phyloP scores from a whole-genome alignment of 164 flowering plant species.

The Aristolochia californica region DNA sequence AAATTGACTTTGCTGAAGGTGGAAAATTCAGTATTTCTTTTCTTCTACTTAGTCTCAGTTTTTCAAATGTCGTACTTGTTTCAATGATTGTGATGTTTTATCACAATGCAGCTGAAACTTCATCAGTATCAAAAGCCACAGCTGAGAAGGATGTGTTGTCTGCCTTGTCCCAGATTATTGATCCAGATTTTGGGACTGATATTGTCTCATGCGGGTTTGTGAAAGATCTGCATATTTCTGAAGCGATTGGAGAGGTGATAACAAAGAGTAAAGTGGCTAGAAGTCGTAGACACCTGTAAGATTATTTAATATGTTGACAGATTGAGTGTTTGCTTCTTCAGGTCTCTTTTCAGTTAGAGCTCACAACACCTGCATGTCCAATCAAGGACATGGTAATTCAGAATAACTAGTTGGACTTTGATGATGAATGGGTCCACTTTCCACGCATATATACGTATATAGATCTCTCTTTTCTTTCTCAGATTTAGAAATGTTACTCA shows the following conservation, averaged over 20 bases:
- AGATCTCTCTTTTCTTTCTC: conserved; percentile 1
- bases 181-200: conserved; percentile 97
- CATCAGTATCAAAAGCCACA: too few species aligned
- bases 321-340: conserved; percentile 26
- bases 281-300: conserved; percentile 5
- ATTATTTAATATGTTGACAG: conserved; percentile 7
- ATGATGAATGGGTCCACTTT: conserved; percentile 21
- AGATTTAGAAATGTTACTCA: conserved; percentile 4
- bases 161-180: conserved; percentile 90
- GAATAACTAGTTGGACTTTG: conserved; percentile 23
- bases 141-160: conserved; percentile 65
- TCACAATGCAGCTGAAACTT: too few species aligned
- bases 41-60: too few species aligned
- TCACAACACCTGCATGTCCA: conserved; percentile 99
- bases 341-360: conserved; percentile 97
- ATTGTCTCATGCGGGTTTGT: conserved; percentile 97
- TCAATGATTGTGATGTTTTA: too few species aligned
- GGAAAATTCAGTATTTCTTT: too few species aligned
- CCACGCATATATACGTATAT: too few species aligned
- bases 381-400: conserved; percentile 95
- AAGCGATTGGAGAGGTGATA: conserved; percentile 75
- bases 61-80: too few species aligned
- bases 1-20: too few species aligned
- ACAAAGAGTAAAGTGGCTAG: conserved; percentile 12
- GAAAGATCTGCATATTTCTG: conserved; percentile 66